Percentiles rank a stretch among this genome's conserved stretches.
These are phyloP conservation scores for Vitis hybrid DNA, from an alignment of 177 flowering plant genomes.

Conservation along the genomic window DNA sequence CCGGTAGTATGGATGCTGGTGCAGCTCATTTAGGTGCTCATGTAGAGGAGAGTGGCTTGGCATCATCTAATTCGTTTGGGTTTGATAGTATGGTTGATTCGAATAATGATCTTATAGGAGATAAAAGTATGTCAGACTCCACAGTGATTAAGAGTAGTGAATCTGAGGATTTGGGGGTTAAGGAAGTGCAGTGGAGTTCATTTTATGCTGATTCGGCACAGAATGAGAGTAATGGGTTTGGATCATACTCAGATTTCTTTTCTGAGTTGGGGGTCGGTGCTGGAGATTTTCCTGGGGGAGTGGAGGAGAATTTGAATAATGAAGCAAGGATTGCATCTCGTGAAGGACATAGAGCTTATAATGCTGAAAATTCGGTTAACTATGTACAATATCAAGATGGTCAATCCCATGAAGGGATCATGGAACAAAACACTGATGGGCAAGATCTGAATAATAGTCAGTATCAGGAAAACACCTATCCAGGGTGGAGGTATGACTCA, in stretches of 20 bases:
- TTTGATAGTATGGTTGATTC: slow-evolving; percentile 20
- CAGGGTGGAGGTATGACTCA: slow-evolving; percentile 79
- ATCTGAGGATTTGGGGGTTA: slow-evolving; percentile 41
- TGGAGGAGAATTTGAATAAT: slow-evolving; percentile 17
- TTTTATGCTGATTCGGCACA: slow-evolving; percentile 46
- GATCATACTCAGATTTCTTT: slow-evolving; percentile 69
- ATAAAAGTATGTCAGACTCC: slow-evolving; percentile 23
- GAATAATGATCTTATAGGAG: slow-evolving; percentile 10
- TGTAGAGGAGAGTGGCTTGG: slow-evolving; percentile 10
- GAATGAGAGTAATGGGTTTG: slow-evolving; percentile 42
- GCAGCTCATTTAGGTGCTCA: background rate
- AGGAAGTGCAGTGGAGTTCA: slow-evolving; percentile 84
- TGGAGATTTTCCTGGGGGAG: slow-evolving; percentile 27
- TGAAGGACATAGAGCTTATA: slow-evolving; percentile 16
- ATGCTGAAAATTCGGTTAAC: slow-evolving; percentile 10
- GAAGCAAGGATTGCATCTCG: slow-evolving; percentile 17
- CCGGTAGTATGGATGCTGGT: background rate
- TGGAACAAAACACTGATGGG: slow-evolving; percentile 24
- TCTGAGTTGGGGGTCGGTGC: slow-evolving; percentile 32
- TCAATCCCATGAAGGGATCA: slow-evolving; percentile 21
- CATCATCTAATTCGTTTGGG: slow-evolving; percentile 25
- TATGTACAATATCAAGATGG: slow-evolving; percentile 21
- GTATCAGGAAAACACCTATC: slow-evolving; percentile 72
- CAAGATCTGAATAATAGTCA: slow-evolving; percentile 46
- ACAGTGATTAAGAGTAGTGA: slow-evolving; percentile 23